Conservation (phyloP, 495 filamentous ascomycete genomes). For the Xylaria cubensis region DNA sequence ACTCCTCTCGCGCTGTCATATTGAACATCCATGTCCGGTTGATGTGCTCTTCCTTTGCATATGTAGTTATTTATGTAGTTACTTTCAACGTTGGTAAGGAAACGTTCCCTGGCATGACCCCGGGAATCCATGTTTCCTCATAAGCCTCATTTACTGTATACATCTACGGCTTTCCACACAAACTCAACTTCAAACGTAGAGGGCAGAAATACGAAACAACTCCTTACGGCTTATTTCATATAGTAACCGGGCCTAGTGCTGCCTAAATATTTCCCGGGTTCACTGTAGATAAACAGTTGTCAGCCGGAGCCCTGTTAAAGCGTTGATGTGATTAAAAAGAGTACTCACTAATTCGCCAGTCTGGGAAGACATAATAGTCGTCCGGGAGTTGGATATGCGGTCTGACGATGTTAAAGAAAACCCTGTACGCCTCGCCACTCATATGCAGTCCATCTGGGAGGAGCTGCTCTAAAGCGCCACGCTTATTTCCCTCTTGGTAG, state of each 20-base stretch:
- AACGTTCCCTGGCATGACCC: not conserved
- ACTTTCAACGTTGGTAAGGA: not conserved
- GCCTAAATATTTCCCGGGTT: constrained; percentile 23
- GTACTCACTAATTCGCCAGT: constrained; percentile 44
- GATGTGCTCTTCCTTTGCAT: not conserved
- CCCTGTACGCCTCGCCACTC: constrained; percentile 56
- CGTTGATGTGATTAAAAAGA: not conserved
- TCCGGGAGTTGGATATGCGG: constrained; percentile 48
- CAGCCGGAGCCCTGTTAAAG: not conserved
- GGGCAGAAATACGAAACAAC: not conserved
- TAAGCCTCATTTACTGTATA: not conserved
- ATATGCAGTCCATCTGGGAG: constrained; percentile 62
- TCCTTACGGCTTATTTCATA: not conserved
- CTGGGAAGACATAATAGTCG: constrained; percentile 45
- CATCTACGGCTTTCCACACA: not conserved
- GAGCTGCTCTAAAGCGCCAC: constrained; percentile 54
- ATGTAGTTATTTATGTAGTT: not conserved
- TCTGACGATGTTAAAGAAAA: constrained; percentile 54
- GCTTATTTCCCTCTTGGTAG: constrained; percentile 48
- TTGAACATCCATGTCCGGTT: not conserved
- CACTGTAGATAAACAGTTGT: constrained; percentile 16
- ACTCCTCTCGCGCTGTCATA: not conserved
- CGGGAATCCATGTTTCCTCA: not conserved
- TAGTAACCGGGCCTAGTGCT: not conserved
- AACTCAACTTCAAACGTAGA: not conserved